Evolutionary conservation across 2,329 filamentous ascomycete genomes (phyloP).

Genomic region (Fusarium sp.): DNA sequence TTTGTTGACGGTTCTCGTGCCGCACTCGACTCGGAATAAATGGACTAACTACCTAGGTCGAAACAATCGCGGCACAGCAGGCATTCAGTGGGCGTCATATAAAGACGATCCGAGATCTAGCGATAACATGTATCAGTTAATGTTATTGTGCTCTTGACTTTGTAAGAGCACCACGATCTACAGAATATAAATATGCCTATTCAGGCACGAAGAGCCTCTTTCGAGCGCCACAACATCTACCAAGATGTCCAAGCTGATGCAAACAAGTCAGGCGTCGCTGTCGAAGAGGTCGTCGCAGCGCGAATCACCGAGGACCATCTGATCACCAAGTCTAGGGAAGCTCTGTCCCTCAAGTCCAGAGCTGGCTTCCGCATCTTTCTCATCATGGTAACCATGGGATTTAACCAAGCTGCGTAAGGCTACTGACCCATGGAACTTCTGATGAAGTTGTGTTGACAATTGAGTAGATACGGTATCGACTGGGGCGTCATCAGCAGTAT

Average conservation of each 20-base stretch:
- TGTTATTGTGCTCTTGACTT: fast-evolving
- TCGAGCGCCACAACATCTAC: constrained; percentile 18
- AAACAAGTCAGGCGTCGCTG: constrained; percentile 30
- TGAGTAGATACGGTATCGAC: constrained; percentile 33
- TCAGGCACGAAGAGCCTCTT: neutral
- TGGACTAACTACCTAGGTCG: too few relatives aligned
- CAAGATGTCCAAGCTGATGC: constrained; percentile 34
- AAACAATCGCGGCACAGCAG: neutral
- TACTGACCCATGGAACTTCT: neutral
- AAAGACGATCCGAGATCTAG: neutral
- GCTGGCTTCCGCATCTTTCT: constrained; percentile 32
- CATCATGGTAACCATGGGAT: constrained; percentile 28
- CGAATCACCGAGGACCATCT: constrained; percentile 36
- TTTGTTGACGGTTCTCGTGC: neutral
- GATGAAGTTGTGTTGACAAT: neutral
- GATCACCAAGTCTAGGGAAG: constrained; percentile 27
- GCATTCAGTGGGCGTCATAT: neutral
- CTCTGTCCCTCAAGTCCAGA: constrained; percentile 25
- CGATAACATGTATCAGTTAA: fast-evolving
- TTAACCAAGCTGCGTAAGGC: constrained; percentile 20
- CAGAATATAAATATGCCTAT: neutral
- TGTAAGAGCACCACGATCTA: too few relatives aligned
- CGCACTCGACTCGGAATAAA: neutral
- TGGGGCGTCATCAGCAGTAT: constrained; percentile 39
- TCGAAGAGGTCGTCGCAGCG: constrained; percentile 33